These are phyloP conservation scores for Musa troglodytarum DNA, from an alignment of 176 grass and related monocot species.

Conservation along the genomic window DNA sequence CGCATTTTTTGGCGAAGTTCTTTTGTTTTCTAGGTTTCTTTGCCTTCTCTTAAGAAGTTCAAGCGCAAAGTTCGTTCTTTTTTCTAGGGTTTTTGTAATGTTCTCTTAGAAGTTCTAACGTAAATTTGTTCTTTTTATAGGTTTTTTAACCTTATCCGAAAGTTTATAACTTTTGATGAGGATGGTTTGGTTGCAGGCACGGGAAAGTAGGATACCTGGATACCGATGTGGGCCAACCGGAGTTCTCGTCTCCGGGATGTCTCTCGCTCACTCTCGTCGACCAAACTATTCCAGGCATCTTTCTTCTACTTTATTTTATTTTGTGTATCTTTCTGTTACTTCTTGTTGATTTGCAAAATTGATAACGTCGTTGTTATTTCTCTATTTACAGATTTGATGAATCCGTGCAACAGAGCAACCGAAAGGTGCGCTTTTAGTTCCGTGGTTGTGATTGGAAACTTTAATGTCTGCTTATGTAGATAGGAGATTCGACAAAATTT, in stretches of 20 bases:
- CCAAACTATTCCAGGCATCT: conserved; percentile 32
- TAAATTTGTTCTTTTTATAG: not conserved
- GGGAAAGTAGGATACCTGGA: conserved; percentile 64
- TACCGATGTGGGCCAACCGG: conserved; percentile 78
- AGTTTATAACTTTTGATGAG: not conserved
- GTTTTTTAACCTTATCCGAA: not conserved
- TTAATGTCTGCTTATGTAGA: not conserved
- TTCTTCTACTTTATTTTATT: not conserved
- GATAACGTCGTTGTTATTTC: not conserved
- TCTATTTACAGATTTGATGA: conserved; percentile 15
- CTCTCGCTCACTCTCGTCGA: conserved; percentile 57
- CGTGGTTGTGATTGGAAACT: not conserved
- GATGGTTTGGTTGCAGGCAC: conserved; percentile 22
- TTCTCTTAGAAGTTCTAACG: not conserved
- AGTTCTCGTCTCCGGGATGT: conserved; percentile 70
- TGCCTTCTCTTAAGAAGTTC: not conserved
- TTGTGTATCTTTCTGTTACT: not conserved
- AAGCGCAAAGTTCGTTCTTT: too few species aligned
- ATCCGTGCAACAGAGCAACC: conserved; percentile 3
- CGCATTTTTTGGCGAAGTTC: not conserved
- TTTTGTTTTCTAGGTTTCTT: not conserved
- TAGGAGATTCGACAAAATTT: not conserved
- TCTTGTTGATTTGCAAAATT: not conserved
- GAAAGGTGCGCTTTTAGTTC: conserved; percentile 2
- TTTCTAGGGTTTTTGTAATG: not conserved